These are phyloP conservation scores for Ceratobasidium theobromae DNA, from an alignment of 1,284 basidiomycete genomes.

Conservation along the genomic window DNA sequence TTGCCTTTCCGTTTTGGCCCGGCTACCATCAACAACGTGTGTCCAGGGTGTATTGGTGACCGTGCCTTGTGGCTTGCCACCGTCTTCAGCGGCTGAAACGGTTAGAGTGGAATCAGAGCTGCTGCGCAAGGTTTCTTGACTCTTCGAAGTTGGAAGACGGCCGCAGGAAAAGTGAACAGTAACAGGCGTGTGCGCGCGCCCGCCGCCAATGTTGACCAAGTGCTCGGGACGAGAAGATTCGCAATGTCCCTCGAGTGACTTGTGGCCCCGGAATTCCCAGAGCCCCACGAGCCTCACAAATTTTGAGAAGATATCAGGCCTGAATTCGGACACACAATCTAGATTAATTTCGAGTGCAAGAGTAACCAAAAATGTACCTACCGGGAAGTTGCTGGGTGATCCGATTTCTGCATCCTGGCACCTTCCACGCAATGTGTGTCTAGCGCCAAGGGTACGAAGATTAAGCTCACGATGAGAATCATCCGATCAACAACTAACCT, in stretches of 20 bases:
- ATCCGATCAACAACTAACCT: slow-evolving; percentile 10
- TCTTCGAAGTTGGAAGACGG: neutral
- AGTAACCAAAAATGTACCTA: neutral
- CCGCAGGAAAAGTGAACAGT: neutral
- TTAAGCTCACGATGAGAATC: slow-evolving; percentile 1
- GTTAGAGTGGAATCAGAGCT: slow-evolving; percentile 2
- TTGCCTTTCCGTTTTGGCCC: neutral
- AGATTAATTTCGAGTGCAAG: neutral
- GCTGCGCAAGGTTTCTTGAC: neutral
- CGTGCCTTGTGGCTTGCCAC: neutral
- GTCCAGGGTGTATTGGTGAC: neutral
- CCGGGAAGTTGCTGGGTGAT: neutral
- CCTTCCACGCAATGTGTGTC: neutral
- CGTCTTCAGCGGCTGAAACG: neutral
- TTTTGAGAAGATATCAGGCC: slow-evolving; percentile 12
- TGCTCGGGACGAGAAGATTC: neutral
- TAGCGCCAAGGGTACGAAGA: neutral
- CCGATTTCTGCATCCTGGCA: neutral
- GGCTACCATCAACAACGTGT: neutral
- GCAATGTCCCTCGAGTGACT: neutral
- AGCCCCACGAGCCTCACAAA: slow-evolving; percentile 18
- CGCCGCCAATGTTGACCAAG: neutral
- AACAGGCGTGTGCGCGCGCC: neutral
- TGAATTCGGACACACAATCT: neutral
- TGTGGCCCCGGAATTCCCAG: neutral